These are phyloP conservation scores for Strigomonas galati DNA, from an alignment of 208 protist genomes.

Conservation along the genomic window DNA sequence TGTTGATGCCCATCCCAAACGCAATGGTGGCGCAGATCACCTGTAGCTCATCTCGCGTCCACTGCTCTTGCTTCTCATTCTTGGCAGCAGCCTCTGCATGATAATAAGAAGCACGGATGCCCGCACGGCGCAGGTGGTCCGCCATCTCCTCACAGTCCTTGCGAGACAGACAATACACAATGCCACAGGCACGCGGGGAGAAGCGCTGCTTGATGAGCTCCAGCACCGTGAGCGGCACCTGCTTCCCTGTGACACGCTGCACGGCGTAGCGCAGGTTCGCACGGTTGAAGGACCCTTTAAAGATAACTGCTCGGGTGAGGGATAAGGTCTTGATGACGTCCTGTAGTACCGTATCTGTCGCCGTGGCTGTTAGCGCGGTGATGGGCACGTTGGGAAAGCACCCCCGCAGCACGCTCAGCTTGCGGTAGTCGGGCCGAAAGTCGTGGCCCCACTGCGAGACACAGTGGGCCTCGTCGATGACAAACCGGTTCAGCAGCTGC, in stretches of 20 bases:
- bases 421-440: conserved; percentile 89
- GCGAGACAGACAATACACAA: conserved; percentile 84
- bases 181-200: conserved; percentile 63
- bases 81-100: conserved; percentile 65
- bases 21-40: conserved; percentile 98
- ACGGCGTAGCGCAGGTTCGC: conserved; percentile 76
- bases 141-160: conserved; percentile 86
- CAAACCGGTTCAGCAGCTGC: conserved; percentile 68
- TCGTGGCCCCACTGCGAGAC: conserved; percentile 97
- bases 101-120: conserved; percentile 46
- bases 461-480: conserved; percentile 97
- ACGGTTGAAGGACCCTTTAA: conserved; percentile 83
- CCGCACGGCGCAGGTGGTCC: conserved; percentile 31
- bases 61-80: conserved; percentile 83
- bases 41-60: conserved; percentile 86
- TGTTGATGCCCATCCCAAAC: conserved; percentile 99
- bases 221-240: conserved; percentile 41
- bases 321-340: conserved; percentile 81
- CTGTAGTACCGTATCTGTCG: conserved; percentile 79
- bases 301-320: conserved; percentile 63
- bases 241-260: conserved; percentile 49
- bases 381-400: conserved; percentile 68
- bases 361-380: conserved; percentile 83
- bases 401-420: conserved; percentile 66
- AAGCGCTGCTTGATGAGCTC: conserved; percentile 67